Percentiles rank a stretch among this genome's conserved stretches.
phyloP scores from a whole-genome alignment of 139 green algal genomes.

The Mychonastes homosphaera region DNA sequence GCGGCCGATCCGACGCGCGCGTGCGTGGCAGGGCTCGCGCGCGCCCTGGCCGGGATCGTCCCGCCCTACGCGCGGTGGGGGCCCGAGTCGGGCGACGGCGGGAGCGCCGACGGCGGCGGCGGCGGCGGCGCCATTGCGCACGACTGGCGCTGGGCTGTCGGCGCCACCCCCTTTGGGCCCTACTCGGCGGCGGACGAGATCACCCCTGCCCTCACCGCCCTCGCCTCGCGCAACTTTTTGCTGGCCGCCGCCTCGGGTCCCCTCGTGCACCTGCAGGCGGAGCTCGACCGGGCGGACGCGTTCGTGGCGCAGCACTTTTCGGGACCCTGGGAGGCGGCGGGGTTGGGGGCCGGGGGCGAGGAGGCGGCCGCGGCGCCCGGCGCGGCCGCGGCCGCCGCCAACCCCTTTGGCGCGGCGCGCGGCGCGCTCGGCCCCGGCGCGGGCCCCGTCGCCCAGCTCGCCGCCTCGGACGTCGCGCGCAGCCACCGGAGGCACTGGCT shows the following conservation, averaged over 20 bases:
- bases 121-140: constrained; percentile 3
- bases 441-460: too few relatives aligned
- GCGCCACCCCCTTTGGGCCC: constrained; percentile 33
- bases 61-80: constrained; percentile 26
- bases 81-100: not conserved
- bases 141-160: constrained; percentile 40
- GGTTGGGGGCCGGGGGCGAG: not conserved
- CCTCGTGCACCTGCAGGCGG: constrained; percentile 6
- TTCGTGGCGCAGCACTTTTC: constrained; percentile 19
- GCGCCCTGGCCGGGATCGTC: constrained; percentile 19
- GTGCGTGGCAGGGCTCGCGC: constrained; percentile 29
- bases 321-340: constrained; percentile 11
- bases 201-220: not conserved
- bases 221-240: constrained; percentile 12
- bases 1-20: constrained; percentile 15
- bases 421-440: too few relatives aligned
- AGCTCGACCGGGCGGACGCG: constrained; percentile 11
- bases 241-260: constrained; percentile 3
- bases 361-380: too few relatives aligned
- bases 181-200: constrained; percentile 3
- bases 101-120: too few relatives aligned
- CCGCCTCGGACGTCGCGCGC: too few relatives aligned
- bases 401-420: too few relatives aligned
- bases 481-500: constrained; percentile 15
- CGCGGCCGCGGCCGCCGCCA: too few relatives aligned